phyloP scores from a whole-genome alignment of 768 basidiomycete genomes.

The Podaxis sp. region DNA sequence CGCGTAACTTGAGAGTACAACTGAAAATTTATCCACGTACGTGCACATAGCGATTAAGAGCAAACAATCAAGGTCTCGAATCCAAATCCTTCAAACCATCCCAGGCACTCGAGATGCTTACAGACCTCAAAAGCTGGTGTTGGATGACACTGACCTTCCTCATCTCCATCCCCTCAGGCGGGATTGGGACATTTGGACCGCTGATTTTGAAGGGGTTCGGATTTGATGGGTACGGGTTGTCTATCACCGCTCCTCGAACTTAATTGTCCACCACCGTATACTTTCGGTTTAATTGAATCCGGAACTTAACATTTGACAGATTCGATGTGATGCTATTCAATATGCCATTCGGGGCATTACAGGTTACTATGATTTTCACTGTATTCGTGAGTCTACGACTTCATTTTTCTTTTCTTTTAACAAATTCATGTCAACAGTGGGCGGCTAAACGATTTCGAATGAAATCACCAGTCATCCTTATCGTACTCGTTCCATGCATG shows the following conservation, averaged over 20 bases:
- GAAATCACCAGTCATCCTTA: slow-evolving; percentile 23
- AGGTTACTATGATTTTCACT: slow-evolving; percentile 21
- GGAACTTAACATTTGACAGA: slow-evolving; percentile 12
- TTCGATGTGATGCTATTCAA: slow-evolving; percentile 27
- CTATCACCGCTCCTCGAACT: too few relatives aligned
- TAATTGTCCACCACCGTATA: too few relatives aligned
- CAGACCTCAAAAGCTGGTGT: slow-evolving; percentile 31
- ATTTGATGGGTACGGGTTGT: slow-evolving; percentile 22
- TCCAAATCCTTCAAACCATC: slow-evolving; percentile 26
- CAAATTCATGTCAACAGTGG: slow-evolving; percentile 18
- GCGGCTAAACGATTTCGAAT: slow-evolving; percentile 20
- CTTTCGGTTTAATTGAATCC: neutral
- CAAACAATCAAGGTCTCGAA: slow-evolving; percentile 31
- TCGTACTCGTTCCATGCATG: slow-evolving; percentile 19
- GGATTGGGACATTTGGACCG: slow-evolving; percentile 24
- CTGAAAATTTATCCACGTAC: neutral
- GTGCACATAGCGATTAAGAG: slow-evolving; percentile 23
- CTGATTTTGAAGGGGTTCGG: slow-evolving; percentile 29
- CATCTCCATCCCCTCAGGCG: slow-evolving; percentile 21
- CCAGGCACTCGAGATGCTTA: slow-evolving; percentile 27
- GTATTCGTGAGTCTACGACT: slow-evolving; percentile 21
- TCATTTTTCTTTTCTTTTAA: neutral
- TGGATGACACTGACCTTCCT: slow-evolving; percentile 25
- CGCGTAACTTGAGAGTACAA: neutral
- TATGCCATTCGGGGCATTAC: slow-evolving; percentile 26